Conservation (phyloP, 768 basidiomycete species). For the Boletales sp. region DNA sequence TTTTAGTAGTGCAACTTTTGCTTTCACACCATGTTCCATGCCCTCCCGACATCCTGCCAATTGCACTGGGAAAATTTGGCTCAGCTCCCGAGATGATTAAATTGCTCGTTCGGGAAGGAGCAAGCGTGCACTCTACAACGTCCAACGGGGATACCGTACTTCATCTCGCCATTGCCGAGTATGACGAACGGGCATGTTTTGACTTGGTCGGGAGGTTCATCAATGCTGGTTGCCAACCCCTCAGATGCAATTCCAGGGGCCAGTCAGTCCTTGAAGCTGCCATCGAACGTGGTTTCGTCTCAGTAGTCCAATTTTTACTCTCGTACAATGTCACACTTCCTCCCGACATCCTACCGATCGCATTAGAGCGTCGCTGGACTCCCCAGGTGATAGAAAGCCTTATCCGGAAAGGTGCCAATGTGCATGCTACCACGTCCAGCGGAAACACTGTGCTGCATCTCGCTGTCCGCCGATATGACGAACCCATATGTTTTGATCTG, state of each 20-base stretch:
- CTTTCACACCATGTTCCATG: background rate
- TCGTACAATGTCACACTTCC: background rate
- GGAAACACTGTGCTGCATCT: background rate
- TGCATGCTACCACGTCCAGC: background rate
- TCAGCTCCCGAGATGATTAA: background rate
- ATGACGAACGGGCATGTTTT: background rate
- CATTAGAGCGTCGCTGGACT: background rate
- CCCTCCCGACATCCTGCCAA: background rate
- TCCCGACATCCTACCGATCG: background rate
- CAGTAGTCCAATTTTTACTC: background rate
- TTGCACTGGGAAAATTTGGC: too few relatives aligned
- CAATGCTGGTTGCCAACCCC: background rate
- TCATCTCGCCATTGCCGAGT: background rate
- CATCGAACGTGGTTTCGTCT: background rate
- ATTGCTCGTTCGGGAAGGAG: background rate
- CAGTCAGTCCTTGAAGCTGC: background rate
- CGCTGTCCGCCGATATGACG: background rate
- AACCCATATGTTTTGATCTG: background rate
- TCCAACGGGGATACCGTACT: background rate
- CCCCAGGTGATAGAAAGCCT: background rate
- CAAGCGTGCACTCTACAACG: background rate
- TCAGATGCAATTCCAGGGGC: background rate
- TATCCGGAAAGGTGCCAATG: background rate
- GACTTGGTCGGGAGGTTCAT: background rate
- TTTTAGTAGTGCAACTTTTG: background rate